Percentiles rank a stretch among this genome's conserved stretches.
Evolutionary conservation across 2,329 filamentous ascomycete genomes (phyloP).

Genomic region (Chalaropsis thielavioides): DNA sequence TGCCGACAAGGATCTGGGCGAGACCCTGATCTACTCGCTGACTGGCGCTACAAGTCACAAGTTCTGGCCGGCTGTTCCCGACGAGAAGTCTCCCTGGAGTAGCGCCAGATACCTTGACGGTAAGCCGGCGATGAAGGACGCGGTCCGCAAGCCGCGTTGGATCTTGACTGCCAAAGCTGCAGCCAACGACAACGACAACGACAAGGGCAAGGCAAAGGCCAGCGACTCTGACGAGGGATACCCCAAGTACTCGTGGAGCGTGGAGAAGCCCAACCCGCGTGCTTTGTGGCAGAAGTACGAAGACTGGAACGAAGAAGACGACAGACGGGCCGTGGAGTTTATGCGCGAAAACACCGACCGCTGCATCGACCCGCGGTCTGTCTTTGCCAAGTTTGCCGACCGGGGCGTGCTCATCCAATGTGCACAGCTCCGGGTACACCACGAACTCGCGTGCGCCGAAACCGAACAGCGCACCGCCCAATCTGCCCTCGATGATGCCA

Average conservation of each 20-base stretch:
- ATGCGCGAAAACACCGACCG: slow-evolving; percentile 7
- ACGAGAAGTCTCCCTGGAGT: neutral
- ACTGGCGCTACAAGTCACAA: slow-evolving; percentile 2
- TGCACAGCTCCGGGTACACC: neutral
- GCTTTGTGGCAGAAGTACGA: neutral
- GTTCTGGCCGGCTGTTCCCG: neutral
- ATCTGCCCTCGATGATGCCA: neutral
- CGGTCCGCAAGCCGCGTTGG: slow-evolving; percentile 8
- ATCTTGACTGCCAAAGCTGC: neutral
- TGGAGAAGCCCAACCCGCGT: neutral
- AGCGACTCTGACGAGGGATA: neutral
- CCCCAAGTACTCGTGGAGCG: neutral
- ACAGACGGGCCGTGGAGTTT: neutral
- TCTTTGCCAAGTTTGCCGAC: neutral
- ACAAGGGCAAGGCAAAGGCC: neutral
- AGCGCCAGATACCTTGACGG: slow-evolving; percentile 7
- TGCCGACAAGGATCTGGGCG: slow-evolving; percentile 13
- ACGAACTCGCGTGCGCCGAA: neutral
- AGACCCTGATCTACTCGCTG: slow-evolving; percentile 14
- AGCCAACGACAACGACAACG: neutral
- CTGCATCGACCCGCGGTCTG: slow-evolving; percentile 12
- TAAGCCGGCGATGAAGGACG: slow-evolving; percentile 3
- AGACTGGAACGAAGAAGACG: neutral
- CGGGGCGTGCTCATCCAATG: neutral
- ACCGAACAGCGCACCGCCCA: neutral